Base-by-base conservation (phyloP, 2,329 filamentous ascomycete genomes). In the Helminthosporium solani region DNA sequence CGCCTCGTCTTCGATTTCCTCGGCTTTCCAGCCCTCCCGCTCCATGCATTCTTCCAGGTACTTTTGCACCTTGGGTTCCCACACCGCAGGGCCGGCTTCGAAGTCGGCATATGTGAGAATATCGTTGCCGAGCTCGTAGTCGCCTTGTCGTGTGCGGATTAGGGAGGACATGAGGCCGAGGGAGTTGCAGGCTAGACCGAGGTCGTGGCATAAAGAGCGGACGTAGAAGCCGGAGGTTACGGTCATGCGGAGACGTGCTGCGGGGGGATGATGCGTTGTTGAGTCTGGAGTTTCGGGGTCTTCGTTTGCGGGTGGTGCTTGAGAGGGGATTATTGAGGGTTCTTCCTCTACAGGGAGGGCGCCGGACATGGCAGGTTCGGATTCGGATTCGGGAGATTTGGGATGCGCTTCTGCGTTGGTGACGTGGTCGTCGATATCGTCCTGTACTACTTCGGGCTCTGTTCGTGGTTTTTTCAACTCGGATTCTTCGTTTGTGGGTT, bases 201-300 rank as follows among this genome's bases (percentile, higher is more conserved):
- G 79, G 62, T 99, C 94, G 66, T 97, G 90, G 60, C 90, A 91
- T 57, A 99, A 83, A 47, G 88, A 95, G 52, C 94, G 87, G 12
- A 99, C 91, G 70, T 99, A 99, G 77, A 96, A 99, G 31, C 94
- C 94, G 0, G 90, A 95, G 2, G 90, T 90, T 41, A 96, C 92
- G 0, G 88, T 95, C 82, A 99, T 90, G 46, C 87, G 85, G 49
- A 99, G 83, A 63, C 83, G 86, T 39, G 83, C 88, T 1, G 92
- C 94, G 1, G 92, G 84, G 74, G 66, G 77, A 11, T 49, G 53
- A 7, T 50, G 43, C 6, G 40, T 25, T 9, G 40, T 25, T 4
- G 42, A 20, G 7, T 47, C 33, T 12, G 12, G 39, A 14, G 42
- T 27, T 33, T 37, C 15, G 9, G 46, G 36, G 23, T 47, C 33